A percentile compares a stretch with the other conserved stretches of the same genome.
phyloP scores from a whole-genome alignment of 345 rosid species.

The Boechera retrofracta region DNA sequence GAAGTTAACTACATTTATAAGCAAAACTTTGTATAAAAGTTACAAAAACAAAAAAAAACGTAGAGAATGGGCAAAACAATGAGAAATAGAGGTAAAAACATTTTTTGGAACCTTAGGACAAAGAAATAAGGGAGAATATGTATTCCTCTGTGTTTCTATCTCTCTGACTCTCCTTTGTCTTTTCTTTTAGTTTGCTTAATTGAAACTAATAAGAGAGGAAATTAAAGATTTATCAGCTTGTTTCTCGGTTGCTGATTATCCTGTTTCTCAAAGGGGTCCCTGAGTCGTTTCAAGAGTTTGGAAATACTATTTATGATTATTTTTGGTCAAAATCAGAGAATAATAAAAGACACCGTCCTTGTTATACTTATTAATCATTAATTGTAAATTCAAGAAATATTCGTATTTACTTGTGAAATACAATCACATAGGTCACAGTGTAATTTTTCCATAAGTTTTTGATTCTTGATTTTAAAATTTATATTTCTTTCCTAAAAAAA shows the following conservation, averaged over 20 bases:
- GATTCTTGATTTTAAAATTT: not conserved
- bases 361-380: not conserved
- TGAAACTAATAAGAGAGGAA: slow-evolving; percentile 42
- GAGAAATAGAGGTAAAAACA: not conserved
- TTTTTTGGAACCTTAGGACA: slow-evolving; percentile 15
- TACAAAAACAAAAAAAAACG: not conserved
- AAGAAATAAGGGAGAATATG: slow-evolving; percentile 2
- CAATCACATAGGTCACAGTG: not conserved
- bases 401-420: not conserved
- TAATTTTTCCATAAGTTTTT: not conserved
- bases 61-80: not conserved
- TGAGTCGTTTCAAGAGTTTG: slow-evolving; percentile 35
- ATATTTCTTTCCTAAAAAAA: not conserved
- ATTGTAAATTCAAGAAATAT: not conserved
- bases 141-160: not conserved
- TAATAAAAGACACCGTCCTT: not conserved
- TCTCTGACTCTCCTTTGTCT: slow-evolving; percentile 1
- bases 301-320: not conserved
- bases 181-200: not conserved
- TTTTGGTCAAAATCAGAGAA: slow-evolving; percentile 12
- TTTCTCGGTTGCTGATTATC: slow-evolving; percentile 34
- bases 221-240: slow-evolving; percentile 55
- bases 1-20: not conserved
- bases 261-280: not conserved
- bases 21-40: not conserved